These are phyloP conservation scores for Rubroboletus satanas DNA, from an alignment of 768 basidiomycete genomes.

Conservation along the genomic window DNA sequence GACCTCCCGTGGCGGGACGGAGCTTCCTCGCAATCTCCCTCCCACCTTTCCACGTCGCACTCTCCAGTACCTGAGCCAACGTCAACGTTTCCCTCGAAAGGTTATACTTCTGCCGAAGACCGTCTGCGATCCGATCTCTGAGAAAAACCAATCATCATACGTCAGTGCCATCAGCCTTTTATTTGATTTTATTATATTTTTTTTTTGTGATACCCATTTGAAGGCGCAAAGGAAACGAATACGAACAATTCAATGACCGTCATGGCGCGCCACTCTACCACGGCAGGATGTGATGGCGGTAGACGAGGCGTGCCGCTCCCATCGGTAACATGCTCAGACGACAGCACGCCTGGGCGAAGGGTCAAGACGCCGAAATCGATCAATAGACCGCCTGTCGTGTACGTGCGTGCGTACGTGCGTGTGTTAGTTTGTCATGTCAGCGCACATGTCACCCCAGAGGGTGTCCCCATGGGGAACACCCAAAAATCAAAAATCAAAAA, in stretches of 20 bases:
- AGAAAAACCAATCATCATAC: too few species aligned
- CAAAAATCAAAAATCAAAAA: background rate
- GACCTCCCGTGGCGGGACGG: constrained; percentile 71
- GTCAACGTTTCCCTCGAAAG: constrained; percentile 53
- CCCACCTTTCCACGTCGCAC: constrained; percentile 96
- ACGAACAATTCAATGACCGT: constrained; percentile 84
- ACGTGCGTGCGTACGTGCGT: too few species aligned
- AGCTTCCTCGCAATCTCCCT: constrained; percentile 83
- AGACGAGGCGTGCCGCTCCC: constrained; percentile 51
- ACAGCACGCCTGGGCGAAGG: constrained; percentile 56
- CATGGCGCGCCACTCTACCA: constrained; percentile 95
- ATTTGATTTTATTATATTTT: too few species aligned
- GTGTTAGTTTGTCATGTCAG: too few species aligned
- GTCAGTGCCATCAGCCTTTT: too few species aligned
- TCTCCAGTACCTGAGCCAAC: constrained; percentile 87
- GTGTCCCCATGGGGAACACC: too few species aligned
- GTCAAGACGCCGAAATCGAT: constrained; percentile 78
- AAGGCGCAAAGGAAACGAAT: too few species aligned
- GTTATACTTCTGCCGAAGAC: constrained; percentile 58
- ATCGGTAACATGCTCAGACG: constrained; percentile 41
- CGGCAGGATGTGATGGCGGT: constrained; percentile 77
- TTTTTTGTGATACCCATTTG: too few species aligned
- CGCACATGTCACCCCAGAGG: too few species aligned
- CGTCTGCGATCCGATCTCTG: constrained; percentile 71
- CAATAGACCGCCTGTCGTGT: constrained; percentile 69